These are phyloP conservation scores for Fusarium oligoseptatum DNA, from an alignment of 2,329 filamentous ascomycete species.

Conservation along the genomic window DNA sequence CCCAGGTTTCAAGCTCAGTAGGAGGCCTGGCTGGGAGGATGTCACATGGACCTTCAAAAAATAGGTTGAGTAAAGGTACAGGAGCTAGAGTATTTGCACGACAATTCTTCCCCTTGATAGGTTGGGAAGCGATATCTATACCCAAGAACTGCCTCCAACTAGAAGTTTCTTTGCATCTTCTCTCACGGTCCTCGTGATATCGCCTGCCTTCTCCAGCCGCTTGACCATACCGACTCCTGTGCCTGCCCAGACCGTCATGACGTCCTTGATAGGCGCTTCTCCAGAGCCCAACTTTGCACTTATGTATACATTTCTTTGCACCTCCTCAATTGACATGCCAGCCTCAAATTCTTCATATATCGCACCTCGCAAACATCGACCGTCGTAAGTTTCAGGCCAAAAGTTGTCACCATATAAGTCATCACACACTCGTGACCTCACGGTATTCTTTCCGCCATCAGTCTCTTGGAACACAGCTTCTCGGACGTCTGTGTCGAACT, in stretches of 20 bases:
- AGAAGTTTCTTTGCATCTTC: not conserved
- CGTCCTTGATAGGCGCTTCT: not conserved
- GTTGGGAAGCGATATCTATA: not conserved
- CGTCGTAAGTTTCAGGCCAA: no score
- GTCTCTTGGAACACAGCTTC: no score
- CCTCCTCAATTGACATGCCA: not conserved
- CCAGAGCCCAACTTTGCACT: not conserved
- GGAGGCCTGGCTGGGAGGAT: constrained; percentile 23
- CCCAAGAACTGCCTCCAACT: not conserved
- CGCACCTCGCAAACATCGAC: no score
- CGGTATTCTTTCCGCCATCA: no score
- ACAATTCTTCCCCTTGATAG: not conserved
- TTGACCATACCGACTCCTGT: not conserved
- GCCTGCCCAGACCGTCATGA: not conserved
- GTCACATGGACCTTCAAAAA: not conserved
- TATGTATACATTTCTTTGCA: not conserved
- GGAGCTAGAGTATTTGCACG: not conserved
- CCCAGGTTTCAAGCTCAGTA: constrained; percentile 1
- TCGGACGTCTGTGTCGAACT: no score
- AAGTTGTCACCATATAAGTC: no score
- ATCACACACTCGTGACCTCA: no score
- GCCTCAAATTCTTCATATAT: no score
- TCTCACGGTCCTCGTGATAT: not conserved
- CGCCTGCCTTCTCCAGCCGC: not conserved
- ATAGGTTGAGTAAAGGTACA: not conserved